Conservation (phyloP, 257 asterid genomes). For the Nicotiana tabacum region DNA sequence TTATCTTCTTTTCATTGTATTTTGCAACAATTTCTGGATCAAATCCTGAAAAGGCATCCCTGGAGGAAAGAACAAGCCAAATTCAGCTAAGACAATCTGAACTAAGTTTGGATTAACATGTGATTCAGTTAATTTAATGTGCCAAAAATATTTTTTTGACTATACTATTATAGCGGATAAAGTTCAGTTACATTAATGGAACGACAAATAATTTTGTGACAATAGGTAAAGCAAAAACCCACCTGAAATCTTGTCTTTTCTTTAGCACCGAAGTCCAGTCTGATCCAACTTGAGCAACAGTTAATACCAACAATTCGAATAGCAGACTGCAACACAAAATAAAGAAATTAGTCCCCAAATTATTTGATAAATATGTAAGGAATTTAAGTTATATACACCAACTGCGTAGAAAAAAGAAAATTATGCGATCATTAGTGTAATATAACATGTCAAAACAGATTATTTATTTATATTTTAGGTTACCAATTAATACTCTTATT, state of each 20-base stretch:
- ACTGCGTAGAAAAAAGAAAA: no score
- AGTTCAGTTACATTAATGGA: no score
- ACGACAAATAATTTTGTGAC: no score
- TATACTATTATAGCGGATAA: no score
- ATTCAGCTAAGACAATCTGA: not conserved
- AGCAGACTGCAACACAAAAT: slow-evolving; percentile 43
- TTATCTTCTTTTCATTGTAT: slow-evolving; percentile 57
- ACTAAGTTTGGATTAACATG: no score
- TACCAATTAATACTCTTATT: no score
- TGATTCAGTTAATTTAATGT: no score
- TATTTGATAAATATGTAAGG: no score
- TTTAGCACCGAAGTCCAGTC: slow-evolving; percentile 71
- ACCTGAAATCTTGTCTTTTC: slow-evolving; percentile 57
- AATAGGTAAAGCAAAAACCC: not conserved
- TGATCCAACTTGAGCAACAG: slow-evolving; percentile 86
- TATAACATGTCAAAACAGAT: not conserved
- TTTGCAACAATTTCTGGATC: slow-evolving; percentile 55
- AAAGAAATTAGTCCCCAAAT: not conserved
- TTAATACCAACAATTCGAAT: slow-evolving; percentile 62
- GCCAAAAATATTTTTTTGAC: no score
- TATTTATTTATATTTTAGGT: not conserved
- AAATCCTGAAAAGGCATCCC: slow-evolving; percentile 71
- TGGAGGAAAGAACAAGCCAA: not conserved
- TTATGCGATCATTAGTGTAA: not conserved
- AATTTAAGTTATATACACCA: not conserved